Evolutionary conservation across 345 rosid genomes (phyloP), one percentile per base, ranked within the genome.

Genomic region (Balakata baccata): DNA sequence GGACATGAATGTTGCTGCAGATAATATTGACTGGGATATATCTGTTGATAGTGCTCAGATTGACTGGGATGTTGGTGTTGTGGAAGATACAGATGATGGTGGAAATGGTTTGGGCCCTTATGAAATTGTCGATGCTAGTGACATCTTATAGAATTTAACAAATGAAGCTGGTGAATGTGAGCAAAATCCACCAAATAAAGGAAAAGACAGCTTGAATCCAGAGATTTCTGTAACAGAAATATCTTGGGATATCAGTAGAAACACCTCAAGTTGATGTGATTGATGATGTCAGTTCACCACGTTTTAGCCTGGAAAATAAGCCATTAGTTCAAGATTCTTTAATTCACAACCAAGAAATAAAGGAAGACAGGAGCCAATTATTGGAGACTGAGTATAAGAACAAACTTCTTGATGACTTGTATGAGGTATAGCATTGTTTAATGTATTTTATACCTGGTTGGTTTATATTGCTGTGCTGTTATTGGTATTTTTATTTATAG

Each of bases 51-150:
- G 79, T 59, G 75, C 90, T 75, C 89, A 89, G 74, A 95, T 95
- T 81, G 94, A 92, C 83, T 90, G 99, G 99, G 99, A 92, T 79
- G 88, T 95, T 78, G 90, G 92, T 64, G 80, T 87, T 76, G 82
- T 84, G 72, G 99, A 89, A 83, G 98, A 89, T 83, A 83, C 87
- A 61, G 92, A 90, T 77, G 90, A 90, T 70, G 51, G 72, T 71
- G 87, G 92, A 68, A 87, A 92, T 81, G 99, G 91, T 75, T 80
- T 95, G 77, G 98, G 96, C 64, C 92, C 97, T 34, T 95, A 92
- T 78, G 98, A 95, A 79, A 88, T 92, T 0, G 92, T 95, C 57
- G 79, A 89, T 73, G 98, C 97, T 69, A 89, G 87, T 66, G 96
- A 94, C 71, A 80, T 90, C 81, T 76, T 83, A 41, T 83, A 75